Base-by-base conservation (phyloP, 1,284 basidiomycete species). In the Sporisorium exsertum region DNA sequence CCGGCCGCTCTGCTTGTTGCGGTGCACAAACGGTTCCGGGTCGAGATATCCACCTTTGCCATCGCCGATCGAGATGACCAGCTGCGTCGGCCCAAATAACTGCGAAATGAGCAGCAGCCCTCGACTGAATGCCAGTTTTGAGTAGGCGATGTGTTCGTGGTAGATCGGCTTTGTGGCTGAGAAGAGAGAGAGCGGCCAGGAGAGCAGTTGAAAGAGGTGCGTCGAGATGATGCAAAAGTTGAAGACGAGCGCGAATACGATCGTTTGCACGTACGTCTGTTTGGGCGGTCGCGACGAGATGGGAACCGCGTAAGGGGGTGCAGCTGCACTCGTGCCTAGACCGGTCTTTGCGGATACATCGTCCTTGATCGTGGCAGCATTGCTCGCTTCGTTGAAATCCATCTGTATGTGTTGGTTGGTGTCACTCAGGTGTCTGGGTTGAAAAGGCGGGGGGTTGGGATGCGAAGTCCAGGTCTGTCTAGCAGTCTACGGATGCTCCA, bases 51-150 rank as follows among this genome's bases (percentile, higher is more conserved):
- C 78, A 1, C 81, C 79, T 16, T 74, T 42, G 0, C 67, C 74
- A 58, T 82, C 80, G 22, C 68, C 71, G 40, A 78, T 77, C 29
- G 64, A 77, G 33, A 83, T 42, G 26, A 83, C 69, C 3, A 83
- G 66, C 43, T 72, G 72, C 6, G 79, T 80, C 5, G 79, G 81
- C 0, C 73, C 80, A 26, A 83, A 83, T 61, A 82, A 71, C 52
- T 80, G 78, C 45, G 78, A 76, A 37, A 83, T 71, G 45, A 73
- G 24, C 22, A 82, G 69, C 13, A 83, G 65, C 9, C 47, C 42
- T 15, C 72, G 58, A 1, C 49, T 56, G 46, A 82, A 83, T 3
- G 72, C 63, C 1, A 64, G 61, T 60, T 83, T 83, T 18, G 79
- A 70, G 43, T 81, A 82, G 2, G 56, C 64, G 22, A 82, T 77